Evolutionary conservation across 345 rosid genomes (phyloP).

Genomic region (Noccaea bulbosa): DNA sequence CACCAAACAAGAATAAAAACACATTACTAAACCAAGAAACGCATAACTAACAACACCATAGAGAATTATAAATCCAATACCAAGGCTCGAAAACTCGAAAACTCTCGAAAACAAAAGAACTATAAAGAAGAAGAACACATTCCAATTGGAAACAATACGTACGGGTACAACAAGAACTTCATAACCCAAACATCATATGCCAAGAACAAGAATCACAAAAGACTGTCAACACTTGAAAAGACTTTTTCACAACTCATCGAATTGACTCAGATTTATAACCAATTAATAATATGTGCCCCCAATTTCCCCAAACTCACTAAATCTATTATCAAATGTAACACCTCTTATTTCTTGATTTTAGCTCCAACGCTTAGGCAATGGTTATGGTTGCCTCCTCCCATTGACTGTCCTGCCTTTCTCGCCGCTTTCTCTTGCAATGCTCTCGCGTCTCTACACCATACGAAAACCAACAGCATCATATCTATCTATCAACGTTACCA

Average conservation of each 20-base stretch:
- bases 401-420: constrained; percentile 68
- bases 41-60: no score
- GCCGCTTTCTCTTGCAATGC: constrained; percentile 84
- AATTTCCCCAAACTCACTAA: neutral
- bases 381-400: constrained; percentile 48
- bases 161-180: constrained; percentile 16
- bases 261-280: constrained; percentile 9
- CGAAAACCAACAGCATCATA: neutral
- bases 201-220: constrained; percentile 7
- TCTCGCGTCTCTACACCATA: constrained; percentile 62
- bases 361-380: constrained; percentile 41
- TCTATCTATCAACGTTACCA: neutral
- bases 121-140: constrained; percentile 6
- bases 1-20: no score
- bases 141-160: constrained; percentile 22
- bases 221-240: neutral
- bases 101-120: neutral
- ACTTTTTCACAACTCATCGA: constrained; percentile 5
- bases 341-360: constrained; percentile 45
- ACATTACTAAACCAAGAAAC: no score
- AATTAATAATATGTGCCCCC: neutral
- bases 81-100: neutral
- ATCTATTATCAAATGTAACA: neutral
- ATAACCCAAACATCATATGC: constrained; percentile 33
- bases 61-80: neutral